phyloP scores from a whole-genome alignment of 768 basidiomycete genomes.

The Sutorius australiensis region DNA sequence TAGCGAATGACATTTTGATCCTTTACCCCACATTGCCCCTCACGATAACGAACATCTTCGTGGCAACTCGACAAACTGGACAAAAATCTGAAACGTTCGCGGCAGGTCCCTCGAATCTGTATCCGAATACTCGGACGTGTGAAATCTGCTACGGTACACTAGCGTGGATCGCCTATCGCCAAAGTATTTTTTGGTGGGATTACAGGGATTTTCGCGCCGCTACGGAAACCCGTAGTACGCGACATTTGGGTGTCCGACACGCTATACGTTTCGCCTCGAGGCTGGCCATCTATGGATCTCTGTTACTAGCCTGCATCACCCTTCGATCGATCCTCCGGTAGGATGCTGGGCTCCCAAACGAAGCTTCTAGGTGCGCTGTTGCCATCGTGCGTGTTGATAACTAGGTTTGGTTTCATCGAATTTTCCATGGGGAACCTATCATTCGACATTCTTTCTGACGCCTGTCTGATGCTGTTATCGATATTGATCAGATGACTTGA shows the following conservation, averaged over 20 bases:
- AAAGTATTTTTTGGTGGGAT: neutral
- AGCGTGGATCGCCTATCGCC: neutral
- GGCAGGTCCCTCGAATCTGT: neutral
- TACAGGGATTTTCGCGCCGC: neutral
- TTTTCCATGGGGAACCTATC: neutral
- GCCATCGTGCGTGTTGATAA: neutral
- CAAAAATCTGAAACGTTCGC: constrained; percentile 4
- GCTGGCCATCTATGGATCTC: neutral
- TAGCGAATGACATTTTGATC: neutral
- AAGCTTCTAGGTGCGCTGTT: neutral
- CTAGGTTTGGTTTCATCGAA: no score
- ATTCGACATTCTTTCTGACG: neutral
- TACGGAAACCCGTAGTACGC: neutral
- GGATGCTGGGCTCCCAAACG: neutral
- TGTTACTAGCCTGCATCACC: neutral
- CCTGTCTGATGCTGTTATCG: neutral
- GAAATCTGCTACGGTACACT: neutral
- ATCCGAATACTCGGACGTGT: neutral
- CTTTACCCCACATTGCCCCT: neutral
- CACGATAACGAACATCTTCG: constrained; percentile 1
- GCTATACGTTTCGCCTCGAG: neutral
- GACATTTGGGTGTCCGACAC: neutral
- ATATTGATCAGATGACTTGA: neutral
- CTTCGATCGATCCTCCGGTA: neutral
- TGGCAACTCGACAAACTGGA: neutral